Percentiles rank a stretch among this genome's conserved stretches.
Evolutionary conservation across 257 asterid species (phyloP).

Genomic region (Solanum commersonii): DNA sequence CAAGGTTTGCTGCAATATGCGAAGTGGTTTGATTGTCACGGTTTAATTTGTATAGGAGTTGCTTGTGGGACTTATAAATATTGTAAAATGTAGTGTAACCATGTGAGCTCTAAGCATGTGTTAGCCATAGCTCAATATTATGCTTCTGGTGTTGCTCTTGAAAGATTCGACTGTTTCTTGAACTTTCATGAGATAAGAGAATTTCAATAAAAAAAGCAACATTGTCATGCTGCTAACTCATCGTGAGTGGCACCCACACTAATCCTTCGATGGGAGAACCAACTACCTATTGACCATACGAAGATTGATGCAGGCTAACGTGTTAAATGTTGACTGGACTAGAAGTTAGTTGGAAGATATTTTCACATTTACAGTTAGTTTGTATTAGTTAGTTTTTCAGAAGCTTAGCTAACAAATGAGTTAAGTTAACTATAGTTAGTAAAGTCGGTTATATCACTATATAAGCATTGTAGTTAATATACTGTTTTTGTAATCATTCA

Average conservation of each 20-base stretch:
- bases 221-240: not conserved
- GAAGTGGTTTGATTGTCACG: not conserved
- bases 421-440: too few relatives aligned
- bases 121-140: not conserved
- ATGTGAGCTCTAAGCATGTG: not conserved
- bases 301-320: too few relatives aligned
- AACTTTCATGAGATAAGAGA: not conserved
- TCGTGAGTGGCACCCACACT: not conserved
- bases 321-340: too few relatives aligned
- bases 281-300: too few relatives aligned
- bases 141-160: not conserved
- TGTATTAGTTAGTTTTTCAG: too few relatives aligned
- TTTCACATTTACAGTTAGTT: too few relatives aligned
- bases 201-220: not conserved
- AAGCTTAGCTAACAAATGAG: too few relatives aligned
- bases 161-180: not conserved
- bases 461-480: too few relatives aligned
- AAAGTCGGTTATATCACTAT: too few relatives aligned
- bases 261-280: not conserved
- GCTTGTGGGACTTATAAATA: not conserved
- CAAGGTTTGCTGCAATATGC: not conserved
- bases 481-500: too few relatives aligned
- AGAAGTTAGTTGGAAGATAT: too few relatives aligned
- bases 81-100: not conserved
- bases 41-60: not conserved